phyloP scores from a whole-genome alignment of 169 alveolate species.

The Plasmodium inui region DNA sequence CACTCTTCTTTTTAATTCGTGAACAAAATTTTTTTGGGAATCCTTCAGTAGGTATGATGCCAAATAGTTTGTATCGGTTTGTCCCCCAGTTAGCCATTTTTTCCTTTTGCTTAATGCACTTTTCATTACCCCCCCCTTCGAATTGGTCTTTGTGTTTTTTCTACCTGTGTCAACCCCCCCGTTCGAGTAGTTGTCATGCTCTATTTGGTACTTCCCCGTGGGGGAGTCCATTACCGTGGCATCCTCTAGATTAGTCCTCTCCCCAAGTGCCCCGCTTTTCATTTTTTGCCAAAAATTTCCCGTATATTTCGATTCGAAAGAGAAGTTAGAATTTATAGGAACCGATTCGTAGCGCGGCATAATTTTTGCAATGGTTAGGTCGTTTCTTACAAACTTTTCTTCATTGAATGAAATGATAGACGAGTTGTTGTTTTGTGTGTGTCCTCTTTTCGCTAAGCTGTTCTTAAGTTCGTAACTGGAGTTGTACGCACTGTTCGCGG shows the following conservation, averaged over 20 bases:
- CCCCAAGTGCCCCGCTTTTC: neutral
- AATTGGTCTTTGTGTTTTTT: neutral
- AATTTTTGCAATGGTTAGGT: neutral
- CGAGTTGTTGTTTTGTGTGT: neutral
- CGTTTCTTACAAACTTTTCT: neutral
- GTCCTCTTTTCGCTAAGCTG: neutral
- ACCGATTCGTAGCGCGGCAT: slow-evolving; percentile 3
- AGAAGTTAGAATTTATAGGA: slow-evolving; percentile 23
- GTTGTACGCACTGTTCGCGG: neutral
- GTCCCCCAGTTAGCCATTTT: neutral
- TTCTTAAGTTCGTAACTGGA: slow-evolving; percentile 29
- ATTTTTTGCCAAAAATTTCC: neutral
- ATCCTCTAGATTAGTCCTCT: neutral
- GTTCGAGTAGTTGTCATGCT: neutral
- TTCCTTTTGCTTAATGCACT: neutral
- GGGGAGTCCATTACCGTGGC: neutral
- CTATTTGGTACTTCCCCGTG: neutral
- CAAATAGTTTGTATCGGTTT: neutral
- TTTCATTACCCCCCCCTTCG: slow-evolving; percentile 3
- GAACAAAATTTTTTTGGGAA: neutral
- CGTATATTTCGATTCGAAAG: slow-evolving; percentile 38
- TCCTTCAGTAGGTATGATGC: neutral
- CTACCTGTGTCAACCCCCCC: neutral
- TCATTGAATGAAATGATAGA: slow-evolving; percentile 26
- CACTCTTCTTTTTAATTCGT: slow-evolving; percentile 24